Base-by-base conservation (phyloP, 2,329 filamentous ascomycete species). In the Aspergillus sp. region DNA sequence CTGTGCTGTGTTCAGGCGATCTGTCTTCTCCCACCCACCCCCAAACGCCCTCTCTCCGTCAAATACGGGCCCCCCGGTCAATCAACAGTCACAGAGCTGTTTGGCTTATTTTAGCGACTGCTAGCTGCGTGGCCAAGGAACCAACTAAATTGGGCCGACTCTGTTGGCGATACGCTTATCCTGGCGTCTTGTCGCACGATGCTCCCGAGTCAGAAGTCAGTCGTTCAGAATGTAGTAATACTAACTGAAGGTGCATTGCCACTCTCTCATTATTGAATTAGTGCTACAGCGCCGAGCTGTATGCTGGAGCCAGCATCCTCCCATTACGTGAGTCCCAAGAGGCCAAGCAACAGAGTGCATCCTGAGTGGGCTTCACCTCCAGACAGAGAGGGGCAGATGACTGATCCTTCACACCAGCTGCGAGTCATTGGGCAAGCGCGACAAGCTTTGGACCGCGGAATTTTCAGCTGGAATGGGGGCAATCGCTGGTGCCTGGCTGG, bases 91-190 rank as follows among this genome's bases (percentile, higher is more conserved):
- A 51, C 46, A 42, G 15, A 39, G 41, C 46, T 51, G 48, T 58
- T 58, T 60, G 58, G 51, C 37, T 50, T 55, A 56, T 59, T 50
- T 19, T 52, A 53, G 52, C 59, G 58, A 57, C 58, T 58, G 50
- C 56, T 48, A 48, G 45, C 33, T 49, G 19, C 33, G 47, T 51
- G 13, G 62, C 62, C 64, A 64, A 64, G 59, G 49, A 61, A 62
- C 68, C 68, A 68, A 66, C 66, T 62, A 47, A 46, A 56, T 45
- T 57, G 53, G 59, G 57, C 61, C 55, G 64, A 63, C 63, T 66
- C 67, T 68, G 62, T 67, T 70, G 66, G 69, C 69, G 70, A 71
- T 71, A 69, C 68, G 69, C 68, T 70, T 70, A 62, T 66, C 64
- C 63, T 65, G 59, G 60, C 51, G 51, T 54, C 51, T 54, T 45